A percentile compares a stretch with the other conserved stretches of the same genome.
These are phyloP conservation scores for Kandelia obovata DNA, from an alignment of 345 rosid genomes.

Conservation along the genomic window DNA sequence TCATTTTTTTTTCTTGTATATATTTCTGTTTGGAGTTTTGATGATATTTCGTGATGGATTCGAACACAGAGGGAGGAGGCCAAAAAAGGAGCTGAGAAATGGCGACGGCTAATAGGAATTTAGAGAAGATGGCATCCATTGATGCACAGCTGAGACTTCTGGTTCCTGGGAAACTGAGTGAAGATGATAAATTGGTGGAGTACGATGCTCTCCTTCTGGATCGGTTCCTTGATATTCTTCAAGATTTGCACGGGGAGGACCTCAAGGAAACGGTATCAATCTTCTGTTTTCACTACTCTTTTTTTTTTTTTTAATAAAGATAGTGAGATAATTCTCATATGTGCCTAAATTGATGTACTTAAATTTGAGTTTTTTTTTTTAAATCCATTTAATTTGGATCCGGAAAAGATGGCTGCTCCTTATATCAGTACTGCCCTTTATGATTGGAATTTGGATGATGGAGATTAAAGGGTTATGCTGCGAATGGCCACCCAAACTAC, in stretches of 20 bases:
- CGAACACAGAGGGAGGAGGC: conserved; percentile 16
- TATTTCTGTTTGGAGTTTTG: not conserved
- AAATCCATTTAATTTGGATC: too few species aligned
- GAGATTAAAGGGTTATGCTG: not conserved
- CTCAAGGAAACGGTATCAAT: conserved; percentile 77
- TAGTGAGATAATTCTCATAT: too few species aligned
- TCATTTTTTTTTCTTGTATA: not conserved
- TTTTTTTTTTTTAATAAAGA: too few species aligned
- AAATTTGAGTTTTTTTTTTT: too few species aligned
- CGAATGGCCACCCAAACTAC: not conserved
- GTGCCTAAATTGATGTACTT: too few species aligned
- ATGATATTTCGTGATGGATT: not conserved
- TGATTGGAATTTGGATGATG: not conserved
- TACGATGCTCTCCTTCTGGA: conserved; percentile 94
- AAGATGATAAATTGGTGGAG: conserved; percentile 92
- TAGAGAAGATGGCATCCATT: conserved; percentile 91
- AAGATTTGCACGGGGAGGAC: conserved; percentile 91
- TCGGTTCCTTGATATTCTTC: conserved; percentile 97
- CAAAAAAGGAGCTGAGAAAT: conserved; percentile 17
- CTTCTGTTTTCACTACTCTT: too few species aligned
- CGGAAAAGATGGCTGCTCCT: too few species aligned
- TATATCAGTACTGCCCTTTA: too few species aligned
- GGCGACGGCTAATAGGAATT: conserved; percentile 47
- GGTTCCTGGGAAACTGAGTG: conserved; percentile 81
- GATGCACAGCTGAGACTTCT: conserved; percentile 90